Conservation (phyloP, 805 yeast genomes). For the Kuraishia piskuri region DNA sequence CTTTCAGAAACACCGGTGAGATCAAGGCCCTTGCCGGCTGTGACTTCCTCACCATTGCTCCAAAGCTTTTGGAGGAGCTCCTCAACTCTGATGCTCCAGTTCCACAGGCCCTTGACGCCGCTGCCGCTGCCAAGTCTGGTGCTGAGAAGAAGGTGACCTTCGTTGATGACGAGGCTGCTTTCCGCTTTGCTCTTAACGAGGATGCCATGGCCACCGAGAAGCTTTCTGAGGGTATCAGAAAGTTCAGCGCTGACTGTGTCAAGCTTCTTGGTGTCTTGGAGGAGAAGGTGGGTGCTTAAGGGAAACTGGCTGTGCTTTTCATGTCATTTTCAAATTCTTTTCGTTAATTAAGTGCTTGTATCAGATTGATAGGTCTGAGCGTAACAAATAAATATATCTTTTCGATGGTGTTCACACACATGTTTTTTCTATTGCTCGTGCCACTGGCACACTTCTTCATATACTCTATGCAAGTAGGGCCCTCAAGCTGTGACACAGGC, state of each 20-base stretch:
- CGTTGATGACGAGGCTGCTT: conserved; percentile 78
- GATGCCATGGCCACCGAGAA: conserved; percentile 99
- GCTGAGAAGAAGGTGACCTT: conserved; percentile 65
- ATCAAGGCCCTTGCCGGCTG: conserved; percentile 95
- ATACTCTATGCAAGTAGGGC: too few species aligned
- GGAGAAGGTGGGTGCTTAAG: conserved; percentile 39
- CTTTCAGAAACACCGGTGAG: conserved; percentile 96
- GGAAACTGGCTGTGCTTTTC: neutral
- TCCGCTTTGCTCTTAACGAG: conserved; percentile 88
- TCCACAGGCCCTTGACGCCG: conserved; percentile 74
- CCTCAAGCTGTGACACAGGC: too few species aligned
- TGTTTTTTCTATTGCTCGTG: too few species aligned
- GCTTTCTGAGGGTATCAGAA: conserved; percentile 95
- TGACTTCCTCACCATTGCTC: conserved; percentile 93
- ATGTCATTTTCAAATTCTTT: neutral
- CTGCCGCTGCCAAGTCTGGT: conserved; percentile 44
- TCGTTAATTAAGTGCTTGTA: neutral
- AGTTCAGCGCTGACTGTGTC: conserved; percentile 87
- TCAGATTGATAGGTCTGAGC: neutral
- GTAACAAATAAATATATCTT: too few species aligned
- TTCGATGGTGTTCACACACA: neutral
- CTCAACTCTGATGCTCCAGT: conserved; percentile 68
- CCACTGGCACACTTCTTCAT: too few species aligned
- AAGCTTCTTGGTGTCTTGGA: conserved; percentile 65
- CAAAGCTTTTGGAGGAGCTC: conserved; percentile 83